phyloP scores from a whole-genome alignment of 495 filamentous ascomycete species.

The Penicillium egyptiacum region DNA sequence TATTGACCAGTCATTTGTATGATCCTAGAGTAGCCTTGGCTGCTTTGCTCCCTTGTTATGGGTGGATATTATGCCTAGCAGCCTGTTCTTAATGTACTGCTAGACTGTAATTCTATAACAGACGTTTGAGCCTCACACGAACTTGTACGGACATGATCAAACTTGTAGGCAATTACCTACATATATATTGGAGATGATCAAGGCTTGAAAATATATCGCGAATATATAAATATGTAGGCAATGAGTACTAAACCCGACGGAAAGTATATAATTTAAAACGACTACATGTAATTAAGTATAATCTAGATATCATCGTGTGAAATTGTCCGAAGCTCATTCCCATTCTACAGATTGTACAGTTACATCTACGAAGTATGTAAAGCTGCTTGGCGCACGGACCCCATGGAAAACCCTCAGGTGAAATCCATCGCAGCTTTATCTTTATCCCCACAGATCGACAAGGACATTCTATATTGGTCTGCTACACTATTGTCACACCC shows the following conservation, averaged over 20 bases:
- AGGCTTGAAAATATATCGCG: not conserved
- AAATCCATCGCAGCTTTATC: slow-evolving; percentile 4
- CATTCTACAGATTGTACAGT: not conserved
- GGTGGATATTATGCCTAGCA: not conserved
- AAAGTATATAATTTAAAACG: not conserved
- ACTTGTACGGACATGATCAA: not conserved
- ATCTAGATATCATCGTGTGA: not conserved
- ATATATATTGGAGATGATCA: not conserved
- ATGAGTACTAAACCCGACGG: not conserved
- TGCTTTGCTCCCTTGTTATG: not conserved
- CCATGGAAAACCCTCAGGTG: slow-evolving; percentile 1
- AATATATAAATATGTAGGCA: not conserved
- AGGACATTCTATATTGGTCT: slow-evolving; percentile 2
- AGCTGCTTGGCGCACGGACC: slow-evolving; percentile 7
- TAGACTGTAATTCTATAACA: not conserved
- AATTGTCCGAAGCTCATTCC: not conserved
- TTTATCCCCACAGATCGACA: slow-evolving; percentile 17
- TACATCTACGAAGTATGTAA: too few species aligned
- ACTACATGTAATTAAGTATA: not conserved
- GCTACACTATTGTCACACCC: not conserved
- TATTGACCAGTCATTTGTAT: not conserved
- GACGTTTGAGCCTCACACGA: not conserved
- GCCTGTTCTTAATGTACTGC: not conserved
- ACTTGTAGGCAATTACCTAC: not conserved
- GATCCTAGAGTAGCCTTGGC: not conserved